Evolutionary conservation across 139 green algal genomes (phyloP).

Genomic region (Chlamydomonas applanata): DNA sequence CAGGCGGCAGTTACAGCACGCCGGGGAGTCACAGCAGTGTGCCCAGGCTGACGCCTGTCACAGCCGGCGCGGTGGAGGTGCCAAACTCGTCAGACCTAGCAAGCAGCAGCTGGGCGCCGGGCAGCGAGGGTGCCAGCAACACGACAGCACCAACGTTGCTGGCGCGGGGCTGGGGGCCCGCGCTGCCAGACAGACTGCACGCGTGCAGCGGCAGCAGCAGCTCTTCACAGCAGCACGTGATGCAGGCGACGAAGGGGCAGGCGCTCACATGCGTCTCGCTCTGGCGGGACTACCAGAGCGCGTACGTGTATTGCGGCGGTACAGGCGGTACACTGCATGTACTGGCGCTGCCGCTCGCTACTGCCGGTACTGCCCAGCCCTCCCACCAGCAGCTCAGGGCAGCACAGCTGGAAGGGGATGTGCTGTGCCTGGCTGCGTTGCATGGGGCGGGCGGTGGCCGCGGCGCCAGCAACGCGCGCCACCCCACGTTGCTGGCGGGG

Average conservation of each 20-base stretch:
- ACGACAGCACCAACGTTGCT: no score
- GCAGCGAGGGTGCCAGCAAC: no score
- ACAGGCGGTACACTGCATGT: slow-evolving; percentile 47
- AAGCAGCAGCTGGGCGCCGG: not conserved
- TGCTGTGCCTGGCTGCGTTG: slow-evolving; percentile 54
- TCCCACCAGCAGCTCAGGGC: slow-evolving; percentile 9
- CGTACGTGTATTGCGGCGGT: slow-evolving; percentile 36
- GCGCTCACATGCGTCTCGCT: slow-evolving; percentile 22
- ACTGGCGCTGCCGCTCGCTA: slow-evolving; percentile 18
- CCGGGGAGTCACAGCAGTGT: not conserved
- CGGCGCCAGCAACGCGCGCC: not conserved
- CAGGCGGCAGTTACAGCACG: not conserved
- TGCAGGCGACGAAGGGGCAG: not conserved
- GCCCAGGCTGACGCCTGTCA: no score
- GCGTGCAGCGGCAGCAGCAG: no score
- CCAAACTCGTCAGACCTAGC: not conserved
- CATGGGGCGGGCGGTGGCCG: not conserved
- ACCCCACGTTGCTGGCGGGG: slow-evolving; percentile 58
- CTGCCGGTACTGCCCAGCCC: not conserved
- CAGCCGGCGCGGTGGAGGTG: no score
- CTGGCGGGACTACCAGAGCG: slow-evolving; percentile 21
- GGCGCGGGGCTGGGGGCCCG: no score
- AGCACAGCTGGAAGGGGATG: slow-evolving; percentile 36
- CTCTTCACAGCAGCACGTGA: not conserved
- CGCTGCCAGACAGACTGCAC: no score